phyloP scores from a whole-genome alignment of 2,329 filamentous ascomycete genomes.

The Clonostachys sp. region DNA sequence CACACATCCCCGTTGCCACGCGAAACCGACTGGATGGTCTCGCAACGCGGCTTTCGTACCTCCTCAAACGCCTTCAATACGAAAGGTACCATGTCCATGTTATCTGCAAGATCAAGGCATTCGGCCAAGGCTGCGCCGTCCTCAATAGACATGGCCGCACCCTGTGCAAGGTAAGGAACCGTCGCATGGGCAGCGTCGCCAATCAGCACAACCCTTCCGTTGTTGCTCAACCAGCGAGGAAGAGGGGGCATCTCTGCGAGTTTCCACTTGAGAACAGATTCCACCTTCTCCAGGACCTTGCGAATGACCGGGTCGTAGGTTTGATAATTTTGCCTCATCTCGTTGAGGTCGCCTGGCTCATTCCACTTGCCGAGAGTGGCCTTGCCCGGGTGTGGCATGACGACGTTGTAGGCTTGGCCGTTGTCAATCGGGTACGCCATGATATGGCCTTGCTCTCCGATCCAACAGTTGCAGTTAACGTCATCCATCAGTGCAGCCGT shows the following conservation, averaged over 20 bases:
- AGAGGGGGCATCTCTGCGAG: constrained; percentile 2
- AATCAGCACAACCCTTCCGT: constrained; percentile 7
- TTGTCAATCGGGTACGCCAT: constrained; percentile 4
- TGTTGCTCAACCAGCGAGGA: neutral
- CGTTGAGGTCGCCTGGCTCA: constrained; percentile 3
- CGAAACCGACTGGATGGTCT: constrained; percentile 1
- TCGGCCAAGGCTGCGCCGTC: constrained; percentile 4
- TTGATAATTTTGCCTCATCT: constrained; percentile 2
- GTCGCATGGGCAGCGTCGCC: constrained; percentile 16
- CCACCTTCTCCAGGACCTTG: constrained; percentile 2
- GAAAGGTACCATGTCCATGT: neutral
- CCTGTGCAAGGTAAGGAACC: constrained; percentile 8
- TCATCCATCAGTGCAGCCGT: constrained; percentile 1
- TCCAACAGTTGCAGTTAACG: constrained; percentile 4
- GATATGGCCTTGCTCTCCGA: constrained; percentile 2
- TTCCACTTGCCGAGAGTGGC: constrained; percentile 2
- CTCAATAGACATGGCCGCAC: constrained; percentile 4
- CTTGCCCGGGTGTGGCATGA: constrained; percentile 3
- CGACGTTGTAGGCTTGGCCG: constrained; percentile 4
- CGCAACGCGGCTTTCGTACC: constrained; percentile 3
- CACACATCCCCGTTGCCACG: constrained; percentile 2
- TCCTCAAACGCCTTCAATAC: neutral
- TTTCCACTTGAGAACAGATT: constrained; percentile 2
- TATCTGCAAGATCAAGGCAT: neutral
- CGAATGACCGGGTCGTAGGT: constrained; percentile 2